A percentile compares a stretch with the other conserved stretches of the same genome.
phyloP scores from a whole-genome alignment of 78 protist species.

The Bodo saltans region DNA sequence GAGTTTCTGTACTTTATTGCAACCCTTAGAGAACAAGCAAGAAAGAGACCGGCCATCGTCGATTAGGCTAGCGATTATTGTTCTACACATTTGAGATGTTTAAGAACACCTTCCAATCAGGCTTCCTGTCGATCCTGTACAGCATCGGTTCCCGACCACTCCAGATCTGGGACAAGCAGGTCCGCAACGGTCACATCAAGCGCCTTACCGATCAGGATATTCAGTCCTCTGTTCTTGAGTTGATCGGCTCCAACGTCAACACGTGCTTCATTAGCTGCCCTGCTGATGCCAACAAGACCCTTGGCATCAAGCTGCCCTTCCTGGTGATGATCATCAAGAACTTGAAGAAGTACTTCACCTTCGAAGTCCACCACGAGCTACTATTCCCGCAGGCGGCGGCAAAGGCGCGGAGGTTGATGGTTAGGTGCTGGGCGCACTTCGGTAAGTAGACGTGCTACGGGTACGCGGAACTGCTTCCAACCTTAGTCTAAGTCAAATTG shows the following conservation, averaged over 20 bases:
- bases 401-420: too few relatives aligned
- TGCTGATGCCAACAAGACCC: slow-evolving; percentile 65
- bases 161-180: slow-evolving; percentile 87
- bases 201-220: slow-evolving; percentile 88
- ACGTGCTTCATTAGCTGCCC: slow-evolving; percentile 87
- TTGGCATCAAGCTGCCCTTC: slow-evolving; percentile 94
- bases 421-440: too few relatives aligned
- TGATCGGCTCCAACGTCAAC: slow-evolving; percentile 79
- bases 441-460: too few relatives aligned
- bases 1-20: too few relatives aligned
- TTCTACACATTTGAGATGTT: too few relatives aligned
- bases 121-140: slow-evolving; percentile 89
- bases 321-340: slow-evolving; percentile 89
- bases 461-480: too few relatives aligned
- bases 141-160: slow-evolving; percentile 89
- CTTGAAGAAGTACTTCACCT: slow-evolving; percentile 83
- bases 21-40: too few relatives aligned
- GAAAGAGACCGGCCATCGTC: too few relatives aligned
- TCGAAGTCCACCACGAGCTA: too few relatives aligned
- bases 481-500: too few relatives aligned
- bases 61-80: too few relatives aligned
- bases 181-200: slow-evolving; percentile 83
- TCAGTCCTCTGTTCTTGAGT: slow-evolving; percentile 82
- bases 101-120: slow-evolving; percentile 86
- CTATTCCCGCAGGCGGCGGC: too few relatives aligned